These are phyloP conservation scores for Hebeloma cylindrosporum DNA, from an alignment of 768 basidiomycete genomes.

Conservation along the genomic window DNA sequence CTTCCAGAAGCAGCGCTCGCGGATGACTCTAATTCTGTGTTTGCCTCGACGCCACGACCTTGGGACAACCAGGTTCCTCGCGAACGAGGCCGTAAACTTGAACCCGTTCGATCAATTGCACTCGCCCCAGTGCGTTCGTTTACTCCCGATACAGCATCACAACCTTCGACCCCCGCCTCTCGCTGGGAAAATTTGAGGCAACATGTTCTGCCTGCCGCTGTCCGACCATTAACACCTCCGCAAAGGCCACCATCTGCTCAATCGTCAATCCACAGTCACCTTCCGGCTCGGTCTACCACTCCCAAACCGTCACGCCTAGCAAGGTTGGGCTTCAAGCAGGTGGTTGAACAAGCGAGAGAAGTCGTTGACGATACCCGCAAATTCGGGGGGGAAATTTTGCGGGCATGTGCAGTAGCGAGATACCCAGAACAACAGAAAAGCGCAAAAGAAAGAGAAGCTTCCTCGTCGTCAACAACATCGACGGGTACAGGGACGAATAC, in stretches of 20 bases:
- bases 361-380: conserved; percentile 47
- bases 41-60: background rate
- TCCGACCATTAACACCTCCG: conserved; percentile 27
- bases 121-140: conserved; percentile 14
- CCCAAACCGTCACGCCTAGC: conserved; percentile 53
- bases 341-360: conserved; percentile 64
- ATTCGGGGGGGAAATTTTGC: conserved; percentile 56
- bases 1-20: conserved; percentile 3
- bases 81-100: conserved; percentile 12
- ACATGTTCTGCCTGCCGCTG: conserved; percentile 44
- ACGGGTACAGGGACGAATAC: conserved; percentile 11
- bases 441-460: conserved; percentile 23
- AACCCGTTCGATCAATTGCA: conserved; percentile 21
- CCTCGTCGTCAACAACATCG: conserved; percentile 22
- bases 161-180: conserved; percentile 35
- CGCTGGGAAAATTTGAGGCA: conserved; percentile 58
- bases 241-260: conserved; percentile 30
- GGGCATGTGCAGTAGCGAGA: conserved; percentile 54
- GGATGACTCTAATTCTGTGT: background rate
- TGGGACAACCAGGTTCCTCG: conserved; percentile 13
- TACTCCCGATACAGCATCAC: conserved; percentile 45
- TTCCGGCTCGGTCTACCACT: conserved; percentile 26
- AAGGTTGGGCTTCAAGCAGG: conserved; percentile 58
- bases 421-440: conserved; percentile 37
- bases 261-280: conserved; percentile 14